Conservation (phyloP, 768 basidiomycete genomes). For the Pulveroboletus sp. region DNA sequence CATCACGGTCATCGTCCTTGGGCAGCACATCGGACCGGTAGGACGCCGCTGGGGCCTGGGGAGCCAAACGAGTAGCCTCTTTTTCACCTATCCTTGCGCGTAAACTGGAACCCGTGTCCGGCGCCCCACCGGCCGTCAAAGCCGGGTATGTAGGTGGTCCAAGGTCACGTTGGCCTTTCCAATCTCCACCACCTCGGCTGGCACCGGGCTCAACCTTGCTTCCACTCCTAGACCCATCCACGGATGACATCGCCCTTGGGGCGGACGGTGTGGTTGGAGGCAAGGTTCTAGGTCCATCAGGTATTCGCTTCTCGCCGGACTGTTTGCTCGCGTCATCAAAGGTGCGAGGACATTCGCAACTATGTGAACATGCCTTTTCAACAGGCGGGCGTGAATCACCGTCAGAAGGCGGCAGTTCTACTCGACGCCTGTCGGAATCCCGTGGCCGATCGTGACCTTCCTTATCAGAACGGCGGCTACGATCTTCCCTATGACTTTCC, state of each 20-base stretch:
- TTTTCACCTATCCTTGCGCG: conserved; percentile 62
- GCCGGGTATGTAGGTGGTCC: conserved; percentile 22
- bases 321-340: conserved; percentile 21
- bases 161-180: conserved; percentile 41
- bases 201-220: conserved; percentile 38
- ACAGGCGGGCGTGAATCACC: conserved; percentile 45
- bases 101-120: conserved; percentile 36
- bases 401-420: conserved; percentile 57
- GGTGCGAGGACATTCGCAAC: neutral
- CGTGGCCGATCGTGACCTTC: conserved; percentile 63
- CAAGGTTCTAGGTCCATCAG: conserved; percentile 51
- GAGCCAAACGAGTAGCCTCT: conserved; percentile 40
- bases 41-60: conserved; percentile 40
- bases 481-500: conserved; percentile 73
- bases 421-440: conserved; percentile 64
- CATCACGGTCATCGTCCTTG: conserved; percentile 64
- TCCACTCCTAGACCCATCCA: conserved; percentile 37
- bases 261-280: conserved; percentile 63
- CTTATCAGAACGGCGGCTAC: conserved; percentile 65
- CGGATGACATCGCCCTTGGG: conserved; percentile 64
- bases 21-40: conserved; percentile 43
- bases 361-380: conserved; percentile 53
- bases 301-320: conserved; percentile 52
- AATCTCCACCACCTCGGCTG: conserved; percentile 45
- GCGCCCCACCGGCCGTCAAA: conserved; percentile 17